Base-by-base conservation (phyloP, 495 filamentous ascomycete genomes). In the Tuber indicum region DNA sequence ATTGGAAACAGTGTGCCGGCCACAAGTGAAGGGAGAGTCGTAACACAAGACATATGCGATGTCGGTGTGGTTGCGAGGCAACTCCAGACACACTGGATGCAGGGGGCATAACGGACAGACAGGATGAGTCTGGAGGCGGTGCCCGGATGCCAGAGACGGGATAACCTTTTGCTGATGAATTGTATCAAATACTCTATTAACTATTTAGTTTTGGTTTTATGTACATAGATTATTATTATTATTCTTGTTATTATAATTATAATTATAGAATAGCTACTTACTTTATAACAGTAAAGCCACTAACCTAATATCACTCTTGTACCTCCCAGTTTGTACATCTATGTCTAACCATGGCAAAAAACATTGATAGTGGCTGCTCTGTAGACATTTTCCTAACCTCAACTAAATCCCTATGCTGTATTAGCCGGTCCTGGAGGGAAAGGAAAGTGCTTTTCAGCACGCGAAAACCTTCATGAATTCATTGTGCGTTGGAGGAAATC, bases 221-320 rank as follows among this genome's bases (percentile, higher is more conserved):
- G 8, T 52, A 52, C 49, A 52, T 1, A 47, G 16, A 46, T 46
- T 46, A 46, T 46, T 49, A 49, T 49, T 23, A 49, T 49, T 49
- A 21, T n/a, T 52, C 6, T 52, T 1, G n/a, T 10, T 52, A 7
- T 52, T n/a, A n/a, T 52, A n/a, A 9, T n/a, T n/a, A n/a, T n/a
- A n/a, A n/a, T n/a, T n/a, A n/a, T n/a, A n/a, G n/a, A 9, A n/a
- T 23, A 52, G 7, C 49, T n/a, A n/a, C 21, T 52, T 52, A 52
- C 21, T 52, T 52, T 42, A 14, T 75, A 21, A 75, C 36, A 0
- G 69, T 75, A 16, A 46, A 43, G 7, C 62, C 69, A 72, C 74
- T 72, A 21, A 39, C 62, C 41, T 72, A 69, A n/a, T 26, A 75
- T 19, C 41, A 1, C 14, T 75, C 44, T 46, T 71, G 62, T 45